Evolutionary conservation across 805 yeast species (phyloP), one percentile per base, ranked within the genome.

Genomic region (Blastobotrys parvus): DNA sequence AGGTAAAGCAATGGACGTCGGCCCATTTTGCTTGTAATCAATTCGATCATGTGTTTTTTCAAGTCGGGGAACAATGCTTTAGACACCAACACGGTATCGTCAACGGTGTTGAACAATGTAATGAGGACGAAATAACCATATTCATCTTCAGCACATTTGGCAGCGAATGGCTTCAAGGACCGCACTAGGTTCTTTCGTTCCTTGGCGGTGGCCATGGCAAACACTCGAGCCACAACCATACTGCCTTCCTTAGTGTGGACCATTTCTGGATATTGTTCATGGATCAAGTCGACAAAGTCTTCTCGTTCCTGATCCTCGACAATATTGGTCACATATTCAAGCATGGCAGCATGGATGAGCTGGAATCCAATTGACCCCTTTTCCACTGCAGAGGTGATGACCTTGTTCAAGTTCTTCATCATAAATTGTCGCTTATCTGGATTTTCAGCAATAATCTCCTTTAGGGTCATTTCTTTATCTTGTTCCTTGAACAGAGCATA

Each of bases 301-400:
- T 82, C 72, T 45, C 80, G 75, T 61, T 86, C 90, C 3, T 54
- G 45, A 11, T 45, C 31, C 34, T 74, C 71, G 47, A 77, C 77
- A 49, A 87, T 77, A 47, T 87, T 80, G 48, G 79, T 75, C 38
- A 78, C 75, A 57, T 83, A 87, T 62, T 90, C 96, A 59, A 74
- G 80, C 95, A 90, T 87, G 41, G 94, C 96, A 31, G 96, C 95
- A 63, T 90, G 97, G 60, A 90, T 75, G 51, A 90, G 82, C 62
- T 88, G 94, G 73, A 90, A 90, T 32, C 97, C 97, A 20, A 94
- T 82, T 2, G 96, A 87, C 4, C 97, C 97, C 65, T 90, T 90
- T 61, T 82, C 90, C 39, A 90, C 92, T 4, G 96, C 82, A 2
- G 95, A 89, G 29, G 82, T 78, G 48, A 90, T 86, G 7, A 95